Percentiles rank a stretch among this genome's conserved stretches.
Conservation (phyloP, 352 stramenopile species). For the Globisporangium carolinianum region DNA sequence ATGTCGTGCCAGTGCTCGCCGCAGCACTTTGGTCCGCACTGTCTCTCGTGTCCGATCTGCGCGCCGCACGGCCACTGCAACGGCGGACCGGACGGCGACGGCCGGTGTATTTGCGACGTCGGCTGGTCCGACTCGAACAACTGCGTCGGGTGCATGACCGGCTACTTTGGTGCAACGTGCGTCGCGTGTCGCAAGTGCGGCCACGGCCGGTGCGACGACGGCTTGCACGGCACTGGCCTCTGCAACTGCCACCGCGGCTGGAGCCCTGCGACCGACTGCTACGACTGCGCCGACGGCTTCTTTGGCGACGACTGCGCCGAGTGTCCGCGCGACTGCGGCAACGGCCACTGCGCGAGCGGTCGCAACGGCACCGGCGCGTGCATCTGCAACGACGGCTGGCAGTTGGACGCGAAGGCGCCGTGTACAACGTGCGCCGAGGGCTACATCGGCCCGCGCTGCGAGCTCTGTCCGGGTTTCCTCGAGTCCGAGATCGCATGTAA, state of each 20-base stretch:
- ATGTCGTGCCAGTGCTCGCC: conserved; percentile 84
- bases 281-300: conserved; percentile 77
- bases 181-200: conserved; percentile 69
- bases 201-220: conserved; percentile 75
- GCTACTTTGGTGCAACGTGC: conserved; percentile 75
- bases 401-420: conserved; percentile 45
- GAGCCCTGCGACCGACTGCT: conserved; percentile 70
- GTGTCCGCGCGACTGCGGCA: conserved; percentile 66
- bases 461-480: conserved; percentile 64
- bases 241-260: conserved; percentile 82
- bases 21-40: conserved; percentile 74
- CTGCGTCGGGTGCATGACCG: conserved; percentile 81
- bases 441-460: conserved; percentile 65
- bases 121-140: conserved; percentile 87
- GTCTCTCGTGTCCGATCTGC: conserved; percentile 78
- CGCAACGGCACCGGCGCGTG: conserved; percentile 74
- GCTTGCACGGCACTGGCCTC: conserved; percentile 58
- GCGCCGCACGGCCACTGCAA: conserved; percentile 81
- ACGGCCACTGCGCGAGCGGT: conserved; percentile 72
- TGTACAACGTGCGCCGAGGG: conserved; percentile 72
- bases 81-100: conserved; percentile 72
- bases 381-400: conserved; percentile 68
- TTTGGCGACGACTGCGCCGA: conserved; percentile 63
- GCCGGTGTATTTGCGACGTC: conserved; percentile 76
- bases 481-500: conserved; percentile 69